phyloP scores from a whole-genome alignment of 768 basidiomycete genomes.

The Naganishia antarctica region DNA sequence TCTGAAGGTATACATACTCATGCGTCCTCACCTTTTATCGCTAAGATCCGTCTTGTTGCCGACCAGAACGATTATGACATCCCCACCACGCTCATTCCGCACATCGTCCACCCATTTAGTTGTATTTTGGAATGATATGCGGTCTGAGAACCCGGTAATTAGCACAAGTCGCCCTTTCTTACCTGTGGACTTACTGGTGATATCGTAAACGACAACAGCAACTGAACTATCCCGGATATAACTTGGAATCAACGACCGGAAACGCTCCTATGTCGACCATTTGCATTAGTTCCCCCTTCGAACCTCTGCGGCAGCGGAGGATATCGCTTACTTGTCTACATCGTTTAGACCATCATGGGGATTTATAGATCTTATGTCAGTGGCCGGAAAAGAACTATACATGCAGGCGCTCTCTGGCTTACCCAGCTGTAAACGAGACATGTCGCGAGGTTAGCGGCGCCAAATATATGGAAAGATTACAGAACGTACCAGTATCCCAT shows the following conservation, averaged over 20 bases:
- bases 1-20: not conserved
- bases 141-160: conserved; percentile 57
- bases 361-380: not conserved
- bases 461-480: conserved; percentile 51
- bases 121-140: conserved; percentile 96
- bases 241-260: conserved; percentile 92
- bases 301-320: not conserved
- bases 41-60: conserved; percentile 99
- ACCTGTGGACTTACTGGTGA: conserved; percentile 69
- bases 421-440: conserved; percentile 28
- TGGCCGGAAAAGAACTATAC: not conserved
- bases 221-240: conserved; percentile 99
- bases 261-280: conserved; percentile 67
- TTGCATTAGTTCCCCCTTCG: too few relatives aligned
- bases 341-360: not conserved
- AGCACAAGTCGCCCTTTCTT: not conserved
- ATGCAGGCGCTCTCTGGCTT: not conserved
- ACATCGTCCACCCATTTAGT: conserved; percentile 99
- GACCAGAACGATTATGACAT: conserved; percentile 96
- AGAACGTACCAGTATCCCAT: conserved; percentile 95
- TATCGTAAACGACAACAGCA: conserved; percentile 97
- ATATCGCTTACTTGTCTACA: conserved; percentile 7
- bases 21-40: conserved; percentile 80
- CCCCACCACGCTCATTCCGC: conserved; percentile 89
- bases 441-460: not conserved